Base-by-base conservation (phyloP, 352 stramenopile species). In the Pythium dissotocum region DNA sequence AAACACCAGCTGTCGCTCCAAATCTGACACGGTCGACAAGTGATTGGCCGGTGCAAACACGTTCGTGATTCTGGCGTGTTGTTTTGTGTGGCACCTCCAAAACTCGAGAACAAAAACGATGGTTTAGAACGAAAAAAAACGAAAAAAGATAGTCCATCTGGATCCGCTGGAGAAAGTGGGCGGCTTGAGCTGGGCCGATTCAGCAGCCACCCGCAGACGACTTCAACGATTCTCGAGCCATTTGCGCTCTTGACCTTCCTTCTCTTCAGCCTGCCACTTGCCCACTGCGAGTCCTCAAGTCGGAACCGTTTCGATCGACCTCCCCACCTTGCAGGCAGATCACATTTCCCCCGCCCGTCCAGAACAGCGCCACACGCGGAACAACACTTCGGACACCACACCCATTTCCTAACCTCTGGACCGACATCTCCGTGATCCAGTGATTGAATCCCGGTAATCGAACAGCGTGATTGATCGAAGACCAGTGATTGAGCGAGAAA, bases 111-210 rank as follows among this genome's bases (percentile, higher is more conserved):
- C 40, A 49, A 49, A 49, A 49, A 49, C 18, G 4, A 21, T 24
- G 14, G 40, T 49, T 49, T 49, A 9, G 40, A 49, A n/a, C 13
- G 8, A 49, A 40, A 40, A 40, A 10, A 40, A 6, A 40, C 21
- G 40, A 49, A 49, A 49, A 49, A n/a, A 46, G 16, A 49, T 49
- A 24, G 40, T 21, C 40, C 40, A 49, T 49, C 40, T 49, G 40
- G 40, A 49, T 49, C 4, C 14, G 14, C 16, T 8, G 40, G 7
- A 49, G 40, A 49, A 49, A 44, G 13, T 10, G 38, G 38, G 38
- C 38, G 7, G 14, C 40, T 4, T 49, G 40, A 49, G 40, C 40
- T 49, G 40, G 40, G 40, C 40, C 14, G 40, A 49, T 49, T 49
- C 40, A 49, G 40, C 40, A 24, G 40, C 26, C 40, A 49, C 40